phyloP scores from a whole-genome alignment of 441 rosid species.

The Kokia cookei region DNA sequence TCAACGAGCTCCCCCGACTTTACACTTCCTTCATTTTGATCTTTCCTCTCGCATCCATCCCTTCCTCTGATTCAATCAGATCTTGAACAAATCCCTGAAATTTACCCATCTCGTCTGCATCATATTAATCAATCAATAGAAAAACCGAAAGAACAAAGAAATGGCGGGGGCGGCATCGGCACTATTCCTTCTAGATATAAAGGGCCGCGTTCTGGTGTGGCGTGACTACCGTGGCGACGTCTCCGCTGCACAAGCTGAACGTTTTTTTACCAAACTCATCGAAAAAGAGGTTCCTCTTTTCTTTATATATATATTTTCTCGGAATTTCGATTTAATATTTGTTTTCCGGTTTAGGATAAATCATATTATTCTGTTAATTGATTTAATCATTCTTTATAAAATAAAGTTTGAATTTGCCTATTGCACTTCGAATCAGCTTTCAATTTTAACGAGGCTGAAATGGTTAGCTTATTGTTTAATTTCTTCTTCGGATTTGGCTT shows the following conservation, averaged over 20 bases:
- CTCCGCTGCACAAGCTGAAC: conserved; percentile 82
- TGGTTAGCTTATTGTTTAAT: not conserved
- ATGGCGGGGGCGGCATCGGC: conserved; percentile 98
- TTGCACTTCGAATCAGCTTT: not conserved
- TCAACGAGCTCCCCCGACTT: not conserved
- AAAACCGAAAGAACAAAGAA: not conserved
- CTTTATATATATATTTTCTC: not conserved
- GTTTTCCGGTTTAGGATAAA: not conserved
- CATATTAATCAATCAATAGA: not conserved
- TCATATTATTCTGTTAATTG: not conserved
- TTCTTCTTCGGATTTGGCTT: not conserved
- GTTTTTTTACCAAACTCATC: conserved; percentile 92
- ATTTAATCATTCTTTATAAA: not conserved
- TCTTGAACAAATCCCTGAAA: not conserved
- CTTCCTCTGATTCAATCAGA: not conserved
- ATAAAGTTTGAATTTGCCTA: not conserved
- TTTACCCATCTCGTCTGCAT: conserved; percentile 16
- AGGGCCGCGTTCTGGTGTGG: conserved; percentile 97
- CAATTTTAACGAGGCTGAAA: not conserved
- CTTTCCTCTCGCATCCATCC: not conserved
- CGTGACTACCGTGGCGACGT: conserved; percentile 98
- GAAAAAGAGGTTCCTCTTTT: conserved; percentile 65
- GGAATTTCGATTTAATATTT: not conserved
- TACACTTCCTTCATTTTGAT: not conserved
- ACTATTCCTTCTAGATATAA: conserved; percentile 89